A percentile compares a stretch with the other conserved stretches of the same genome.
Evolutionary conservation across 495 filamentous ascomycete species (phyloP).

Genomic region (Lasiosphaeria hispida): DNA sequence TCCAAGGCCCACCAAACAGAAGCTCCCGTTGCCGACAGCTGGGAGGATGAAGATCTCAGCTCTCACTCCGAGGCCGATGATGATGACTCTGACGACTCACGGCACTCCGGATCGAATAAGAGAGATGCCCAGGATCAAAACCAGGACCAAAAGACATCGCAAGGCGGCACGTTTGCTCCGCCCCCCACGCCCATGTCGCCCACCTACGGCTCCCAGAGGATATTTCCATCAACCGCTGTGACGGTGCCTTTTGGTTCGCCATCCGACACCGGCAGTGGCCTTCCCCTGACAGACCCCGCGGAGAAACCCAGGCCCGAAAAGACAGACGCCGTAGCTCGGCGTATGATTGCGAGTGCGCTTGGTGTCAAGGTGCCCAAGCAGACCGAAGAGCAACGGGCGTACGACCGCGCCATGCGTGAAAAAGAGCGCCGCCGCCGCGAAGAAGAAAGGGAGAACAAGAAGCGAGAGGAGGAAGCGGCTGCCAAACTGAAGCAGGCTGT

Average conservation of each 20-base stretch:
- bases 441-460: constrained; percentile 64
- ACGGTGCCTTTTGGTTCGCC: constrained; percentile 13
- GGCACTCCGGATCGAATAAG: constrained; percentile 20
- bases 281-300: neutral
- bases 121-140: neutral
- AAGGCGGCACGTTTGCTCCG: constrained; percentile 43
- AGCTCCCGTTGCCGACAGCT: constrained; percentile 67
- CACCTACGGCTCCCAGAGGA: constrained; percentile 37
- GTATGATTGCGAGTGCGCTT: constrained; percentile 86
- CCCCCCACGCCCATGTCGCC: constrained; percentile 62
- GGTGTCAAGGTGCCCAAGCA: constrained; percentile 76
- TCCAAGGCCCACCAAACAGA: constrained; percentile 21
- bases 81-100: constrained; percentile 31
- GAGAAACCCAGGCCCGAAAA: constrained; percentile 66
- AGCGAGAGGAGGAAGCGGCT: constrained; percentile 61
- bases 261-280: neutral
- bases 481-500: constrained; percentile 71
- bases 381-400: constrained; percentile 86
- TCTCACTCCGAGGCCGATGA: constrained; percentile 33
- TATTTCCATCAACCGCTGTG: constrained; percentile 28
- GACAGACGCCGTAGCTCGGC: constrained; percentile 83
- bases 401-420: constrained; percentile 79
- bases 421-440: constrained; percentile 79
- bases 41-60: constrained; percentile 71
- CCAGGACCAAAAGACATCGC: neutral